Percentiles rank a stretch among this genome's conserved stretches.
phyloP scores from a whole-genome alignment of 1,139 yeast species.

The Pneumocystis carinii region DNA sequence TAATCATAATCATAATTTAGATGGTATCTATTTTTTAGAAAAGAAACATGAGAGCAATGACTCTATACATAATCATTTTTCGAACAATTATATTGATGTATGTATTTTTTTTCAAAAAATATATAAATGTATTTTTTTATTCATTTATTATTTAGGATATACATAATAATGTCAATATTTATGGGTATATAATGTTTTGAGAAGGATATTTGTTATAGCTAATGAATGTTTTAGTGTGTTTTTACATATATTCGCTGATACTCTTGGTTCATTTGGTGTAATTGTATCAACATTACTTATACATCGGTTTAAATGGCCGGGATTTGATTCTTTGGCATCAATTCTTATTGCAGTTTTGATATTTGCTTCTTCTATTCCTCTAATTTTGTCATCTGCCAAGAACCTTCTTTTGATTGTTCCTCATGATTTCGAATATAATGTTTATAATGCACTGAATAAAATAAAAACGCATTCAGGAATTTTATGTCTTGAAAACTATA shows the following conservation, averaged over 20 bases:
- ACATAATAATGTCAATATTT: constrained; percentile 65
- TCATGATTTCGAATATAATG: not conserved
- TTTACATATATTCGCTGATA: constrained; percentile 84
- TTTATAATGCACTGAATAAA: not conserved
- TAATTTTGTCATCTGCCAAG: constrained; percentile 65
- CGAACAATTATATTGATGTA: constrained; percentile 16
- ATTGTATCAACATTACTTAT: constrained; percentile 61
- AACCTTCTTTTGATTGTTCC: constrained; percentile 43
- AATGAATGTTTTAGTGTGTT: constrained; percentile 29
- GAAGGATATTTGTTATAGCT: not conserved
- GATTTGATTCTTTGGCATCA: constrained; percentile 87
- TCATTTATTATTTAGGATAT: not conserved
- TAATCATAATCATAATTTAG: constrained; percentile 2
- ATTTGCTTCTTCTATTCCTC: constrained; percentile 66
- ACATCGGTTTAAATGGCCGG: constrained; percentile 34
- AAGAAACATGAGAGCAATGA: constrained; percentile 16
- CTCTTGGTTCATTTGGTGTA: constrained; percentile 92
- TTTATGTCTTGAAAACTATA: constrained; percentile 68
- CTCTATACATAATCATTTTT: constrained; percentile 3
- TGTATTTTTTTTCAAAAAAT: constrained; percentile 11
- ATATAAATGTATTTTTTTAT: constrained; percentile 1
- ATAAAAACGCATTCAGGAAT: not conserved
- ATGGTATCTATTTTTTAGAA: constrained; percentile 14
- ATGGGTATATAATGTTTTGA: constrained; percentile 37
- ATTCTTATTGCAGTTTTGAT: constrained; percentile 71